A percentile compares a stretch with the other conserved stretches of the same genome.
Conservation (phyloP, 805 yeast species). For the Kluyveromyces nonfermentans region DNA sequence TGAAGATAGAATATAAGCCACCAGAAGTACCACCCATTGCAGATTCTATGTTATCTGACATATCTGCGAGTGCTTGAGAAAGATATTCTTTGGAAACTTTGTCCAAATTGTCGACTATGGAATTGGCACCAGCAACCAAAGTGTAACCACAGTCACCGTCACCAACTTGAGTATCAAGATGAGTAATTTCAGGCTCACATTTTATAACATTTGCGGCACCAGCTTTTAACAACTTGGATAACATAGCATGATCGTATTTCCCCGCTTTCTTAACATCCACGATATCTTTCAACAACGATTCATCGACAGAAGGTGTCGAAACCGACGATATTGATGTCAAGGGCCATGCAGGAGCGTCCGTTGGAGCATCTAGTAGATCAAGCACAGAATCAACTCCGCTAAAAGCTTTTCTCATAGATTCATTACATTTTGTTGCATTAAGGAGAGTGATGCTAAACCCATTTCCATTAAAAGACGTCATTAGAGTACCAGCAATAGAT, state of each 20-base stretch:
- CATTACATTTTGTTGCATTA: slow-evolving; percentile 49
- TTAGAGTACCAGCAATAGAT: slow-evolving; percentile 65
- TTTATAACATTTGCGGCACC: slow-evolving; percentile 46
- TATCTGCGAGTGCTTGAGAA: slow-evolving; percentile 51
- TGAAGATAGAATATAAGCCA: slow-evolving; percentile 77
- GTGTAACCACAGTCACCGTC: slow-evolving; percentile 98
- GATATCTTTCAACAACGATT: slow-evolving; percentile 22
- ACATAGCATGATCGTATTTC: slow-evolving; percentile 25
- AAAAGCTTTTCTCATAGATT: slow-evolving; percentile 27
- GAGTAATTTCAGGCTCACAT: slow-evolving; percentile 78
- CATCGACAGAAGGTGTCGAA: slow-evolving; percentile 26
- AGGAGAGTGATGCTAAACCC: slow-evolving; percentile 82
- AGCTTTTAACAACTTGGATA: slow-evolving; percentile 32
- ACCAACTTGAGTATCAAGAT: slow-evolving; percentile 82
- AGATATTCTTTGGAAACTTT: slow-evolving; percentile 32
- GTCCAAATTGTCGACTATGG: slow-evolving; percentile 47
- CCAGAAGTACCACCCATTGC: slow-evolving; percentile 99
- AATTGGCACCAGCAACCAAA: slow-evolving; percentile 70
- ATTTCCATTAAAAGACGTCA: slow-evolving; percentile 85
- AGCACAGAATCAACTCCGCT: slow-evolving; percentile 32
- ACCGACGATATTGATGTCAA: slow-evolving; percentile 17
- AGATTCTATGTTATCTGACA: slow-evolving; percentile 77
- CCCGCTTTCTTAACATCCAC: slow-evolving; percentile 31
- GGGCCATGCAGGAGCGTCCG: slow-evolving; percentile 80
- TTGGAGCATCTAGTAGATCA: slow-evolving; percentile 55